Evolutionary conservation across 140 eudicot species (phyloP), one percentile per base, ranked within the genome.

Genomic region (Oenanthe javanica): DNA sequence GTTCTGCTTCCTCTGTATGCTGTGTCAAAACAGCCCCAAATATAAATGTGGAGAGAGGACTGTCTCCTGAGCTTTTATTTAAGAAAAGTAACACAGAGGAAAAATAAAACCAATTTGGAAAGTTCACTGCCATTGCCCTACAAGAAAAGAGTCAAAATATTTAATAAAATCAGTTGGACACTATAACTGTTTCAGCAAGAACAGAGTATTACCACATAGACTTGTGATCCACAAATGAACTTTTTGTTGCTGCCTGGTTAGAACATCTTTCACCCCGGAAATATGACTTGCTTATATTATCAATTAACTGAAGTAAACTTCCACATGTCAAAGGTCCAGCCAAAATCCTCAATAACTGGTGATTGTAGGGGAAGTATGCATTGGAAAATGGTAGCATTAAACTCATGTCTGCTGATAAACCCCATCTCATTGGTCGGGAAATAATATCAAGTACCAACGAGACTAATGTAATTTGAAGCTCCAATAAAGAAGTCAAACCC

Each of bases 391-490:
- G 93, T 55, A 92, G 90, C 73, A 80, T 90, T 81, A 85, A 84
- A 79, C 96, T 93, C 71, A 83, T 23, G 47, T 89, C 96, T 82
- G 83, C 76, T 50, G 92, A 88, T 80, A 92, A 79, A 43, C 93
- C 91, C 97, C 97, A 92, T 84, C 84, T 57, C 90, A 88, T 90
- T 76, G 97, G 97, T 82, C 97, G 86, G 78, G 92, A 92, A 76
- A 90, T 80, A 57, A 90, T 72, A 80, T 90, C 97, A 61, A 89
- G 83, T 84, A 90, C 70, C 82, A 59, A 43, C 57, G 86, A 78
- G 80, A 87, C 86, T 46, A 90, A 67, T 82, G 83, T 83, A 81
- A 31, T 83, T 79, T 84, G 92, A 79, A 92, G 84, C 82, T 90
- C 88, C 76, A 90, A 72, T 12, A 88, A 82, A 79, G 92, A 90